Base-by-base conservation (phyloP, 345 rosid genomes). In the Populus pruinosa region DNA sequence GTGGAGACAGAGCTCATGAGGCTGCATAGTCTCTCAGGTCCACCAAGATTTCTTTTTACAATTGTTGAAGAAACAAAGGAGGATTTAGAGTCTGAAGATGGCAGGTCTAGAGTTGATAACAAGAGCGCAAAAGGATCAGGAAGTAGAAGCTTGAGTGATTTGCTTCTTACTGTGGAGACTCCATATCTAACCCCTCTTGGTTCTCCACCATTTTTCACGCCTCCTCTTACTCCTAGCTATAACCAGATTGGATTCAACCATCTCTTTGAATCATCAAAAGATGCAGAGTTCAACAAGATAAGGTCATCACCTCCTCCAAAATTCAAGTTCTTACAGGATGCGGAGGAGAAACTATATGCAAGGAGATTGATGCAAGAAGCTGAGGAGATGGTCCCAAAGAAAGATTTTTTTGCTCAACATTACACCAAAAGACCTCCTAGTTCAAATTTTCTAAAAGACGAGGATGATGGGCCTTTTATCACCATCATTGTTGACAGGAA, bases 321-420 rank as follows among this genome's bases (percentile, higher is more conserved):
- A 87, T 92, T 96, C 83, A 93, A 90, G 94, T 93, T 96, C 88
- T 75, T 96, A 69, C 91, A 90, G 75, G 97, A 92, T 79, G 99
- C 99, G 56, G 99, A 96, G 84, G 98, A 96, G 86, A 96, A 96
- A 75, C 88, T 92, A 47, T 62, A 80, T 25, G 89, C 77, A 80
- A 89, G 70, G 74, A 85, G 56, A 61, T 44, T 63, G 59, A 71
- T 82, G 85, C 93, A 87, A 77, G 88, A 87, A 69, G 71, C 77
- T 56, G 86, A 64, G 38, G 56, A 50, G 72, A 71, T 59, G 16
- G 73, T 70, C 27, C 75, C 49, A 35, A 84, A 65, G 23, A 53
- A 59, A 5, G 67, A 76, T 56, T 78, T 72, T 59, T 66, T 47
- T 68, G 65, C 31, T 77, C 82, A 68, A 65, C 80, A 78, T 69